Conservation (phyloP, 441 rosid species). For the Erodium trifolium region DNA sequence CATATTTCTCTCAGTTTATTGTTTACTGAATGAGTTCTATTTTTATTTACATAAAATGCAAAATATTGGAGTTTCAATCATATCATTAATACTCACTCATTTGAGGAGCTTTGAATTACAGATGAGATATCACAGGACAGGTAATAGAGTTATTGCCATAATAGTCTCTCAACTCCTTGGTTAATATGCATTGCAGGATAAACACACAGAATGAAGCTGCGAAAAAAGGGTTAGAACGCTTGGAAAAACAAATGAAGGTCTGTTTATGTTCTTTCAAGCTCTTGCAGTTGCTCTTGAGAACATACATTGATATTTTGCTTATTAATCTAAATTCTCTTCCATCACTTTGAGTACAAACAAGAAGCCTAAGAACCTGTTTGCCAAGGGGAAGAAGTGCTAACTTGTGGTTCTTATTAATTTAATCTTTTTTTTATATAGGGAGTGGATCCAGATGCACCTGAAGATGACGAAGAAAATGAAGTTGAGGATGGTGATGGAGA, state of each 20-base stretch:
- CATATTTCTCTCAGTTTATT: conserved; percentile 13
- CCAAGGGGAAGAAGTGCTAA: neutral
- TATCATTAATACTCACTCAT: neutral
- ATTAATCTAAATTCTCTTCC: neutral
- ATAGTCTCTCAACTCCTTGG: neutral
- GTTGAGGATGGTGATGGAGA: conserved; percentile 94
- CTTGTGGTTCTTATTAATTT: neutral
- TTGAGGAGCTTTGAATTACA: neutral
- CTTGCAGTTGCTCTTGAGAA: neutral
- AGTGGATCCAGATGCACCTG: conserved; percentile 96
- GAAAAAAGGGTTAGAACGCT: conserved; percentile 86
- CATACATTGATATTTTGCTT: neutral
- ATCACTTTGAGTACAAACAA: neutral
- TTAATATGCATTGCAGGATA: conserved; percentile 45
- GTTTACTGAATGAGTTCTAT: neutral
- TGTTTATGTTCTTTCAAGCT: neutral
- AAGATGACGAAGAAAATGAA: conserved; percentile 92
- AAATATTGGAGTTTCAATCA: neutral
- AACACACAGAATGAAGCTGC: conserved; percentile 87
- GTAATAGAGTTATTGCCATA: neutral
- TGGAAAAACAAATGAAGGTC: conserved; percentile 99
- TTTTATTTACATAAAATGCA: neutral
- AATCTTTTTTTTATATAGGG: conserved; percentile 42
- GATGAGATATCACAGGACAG: neutral
- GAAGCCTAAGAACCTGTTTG: neutral